These are phyloP conservation scores for Plasmopara muralis DNA, from an alignment of 352 stramenopile species.

Conservation along the genomic window DNA sequence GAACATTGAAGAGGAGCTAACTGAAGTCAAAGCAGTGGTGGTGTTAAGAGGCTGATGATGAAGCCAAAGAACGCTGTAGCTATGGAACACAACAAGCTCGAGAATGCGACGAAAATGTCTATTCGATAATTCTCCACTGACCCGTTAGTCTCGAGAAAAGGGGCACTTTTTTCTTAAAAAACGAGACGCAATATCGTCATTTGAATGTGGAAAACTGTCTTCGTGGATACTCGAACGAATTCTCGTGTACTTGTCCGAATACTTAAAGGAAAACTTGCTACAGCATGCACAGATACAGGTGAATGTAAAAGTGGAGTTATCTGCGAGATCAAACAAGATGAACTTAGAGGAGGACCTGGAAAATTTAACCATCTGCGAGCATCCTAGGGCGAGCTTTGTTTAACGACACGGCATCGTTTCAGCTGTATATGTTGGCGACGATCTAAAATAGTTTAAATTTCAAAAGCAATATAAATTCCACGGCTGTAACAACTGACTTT, in stretches of 20 bases:
- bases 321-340: conserved; percentile 11
- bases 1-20: too few relatives aligned
- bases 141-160: not conserved
- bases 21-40: conserved; percentile 38
- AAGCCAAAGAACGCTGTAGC: conserved; percentile 41
- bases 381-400: conserved; percentile 50
- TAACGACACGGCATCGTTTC: conserved; percentile 52
- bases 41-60: conserved; percentile 45
- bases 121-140: conserved; percentile 24
- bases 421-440: conserved; percentile 40
- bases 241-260: conserved; percentile 74
- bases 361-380: conserved; percentile 37
- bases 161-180: not conserved
- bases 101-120: conserved; percentile 54
- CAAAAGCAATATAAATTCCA: conserved; percentile 53
- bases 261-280: conserved; percentile 59
- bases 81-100: conserved; percentile 25
- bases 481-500: conserved; percentile 75
- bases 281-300: not conserved
- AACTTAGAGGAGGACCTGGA: conserved; percentile 5
- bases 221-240: conserved; percentile 76
- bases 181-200: conserved; percentile 1
- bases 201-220: conserved; percentile 66
- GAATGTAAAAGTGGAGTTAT: conserved; percentile 15
- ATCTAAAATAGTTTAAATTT: conserved; percentile 39